Percentiles rank a stretch among this genome's conserved stretches.
phyloP scores from a whole-genome alignment of 139 green algal genomes.

The Spirogloea muscicola region DNA sequence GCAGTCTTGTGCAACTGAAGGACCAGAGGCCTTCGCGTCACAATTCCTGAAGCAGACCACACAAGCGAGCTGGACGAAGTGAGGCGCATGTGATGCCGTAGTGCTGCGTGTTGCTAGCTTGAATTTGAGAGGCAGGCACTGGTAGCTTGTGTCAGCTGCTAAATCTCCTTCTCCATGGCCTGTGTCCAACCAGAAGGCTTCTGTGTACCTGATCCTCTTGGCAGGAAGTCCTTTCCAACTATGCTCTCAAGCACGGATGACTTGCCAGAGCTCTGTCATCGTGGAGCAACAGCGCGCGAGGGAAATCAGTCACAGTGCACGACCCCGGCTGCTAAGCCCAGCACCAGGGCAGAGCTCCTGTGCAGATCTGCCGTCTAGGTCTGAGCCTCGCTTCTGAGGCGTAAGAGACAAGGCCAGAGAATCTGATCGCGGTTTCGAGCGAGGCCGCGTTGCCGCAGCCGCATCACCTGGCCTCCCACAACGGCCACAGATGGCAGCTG shows the following conservation, averaged over 20 bases:
- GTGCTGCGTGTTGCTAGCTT: too few relatives aligned
- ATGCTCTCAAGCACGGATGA: slow-evolving; percentile 90
- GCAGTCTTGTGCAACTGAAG: slow-evolving; percentile 77
- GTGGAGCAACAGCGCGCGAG: not conserved
- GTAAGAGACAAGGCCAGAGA: not conserved
- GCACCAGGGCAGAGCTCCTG: not conserved
- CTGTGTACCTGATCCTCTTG: slow-evolving; percentile 54
- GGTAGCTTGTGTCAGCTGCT: too few relatives aligned
- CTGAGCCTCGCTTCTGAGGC: not conserved
- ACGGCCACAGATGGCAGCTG: slow-evolving; percentile 86
- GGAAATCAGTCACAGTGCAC: not conserved
- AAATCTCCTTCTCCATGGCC: not conserved
- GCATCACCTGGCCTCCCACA: slow-evolving; percentile 76
- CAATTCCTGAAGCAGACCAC: slow-evolving; percentile 71
- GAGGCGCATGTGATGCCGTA: too few relatives aligned
- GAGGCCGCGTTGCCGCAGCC: not conserved
- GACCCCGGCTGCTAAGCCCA: not conserved
- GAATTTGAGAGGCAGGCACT: too few relatives aligned
- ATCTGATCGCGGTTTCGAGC: not conserved
- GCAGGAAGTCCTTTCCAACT: slow-evolving; percentile 83
- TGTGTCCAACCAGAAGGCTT: not conserved
- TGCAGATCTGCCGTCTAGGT: not conserved
- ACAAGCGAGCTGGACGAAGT: too few relatives aligned
- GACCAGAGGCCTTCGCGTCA: slow-evolving; percentile 84
- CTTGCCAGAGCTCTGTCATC: slow-evolving; percentile 84